Conservation (phyloP, 1,284 basidiomycete species). For the Leccinum fallax region DNA sequence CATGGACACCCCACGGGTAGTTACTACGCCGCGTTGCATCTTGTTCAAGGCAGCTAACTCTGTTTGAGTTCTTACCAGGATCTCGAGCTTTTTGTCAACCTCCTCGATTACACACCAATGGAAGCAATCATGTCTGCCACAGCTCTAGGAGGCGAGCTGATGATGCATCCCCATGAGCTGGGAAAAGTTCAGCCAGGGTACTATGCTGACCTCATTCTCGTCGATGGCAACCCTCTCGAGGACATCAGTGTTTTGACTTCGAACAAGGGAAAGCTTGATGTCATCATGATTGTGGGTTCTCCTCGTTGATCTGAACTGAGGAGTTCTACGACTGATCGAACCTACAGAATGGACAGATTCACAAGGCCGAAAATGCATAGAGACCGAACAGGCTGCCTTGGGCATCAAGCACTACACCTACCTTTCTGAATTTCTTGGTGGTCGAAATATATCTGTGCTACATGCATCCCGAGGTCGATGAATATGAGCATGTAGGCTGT, state of each 20-base stretch:
- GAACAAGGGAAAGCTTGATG: slow-evolving; percentile 31
- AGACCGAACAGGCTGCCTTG: neutral
- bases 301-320: neutral
- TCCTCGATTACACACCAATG: slow-evolving; percentile 38
- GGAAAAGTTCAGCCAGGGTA: slow-evolving; percentile 40
- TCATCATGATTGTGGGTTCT: slow-evolving; percentile 33
- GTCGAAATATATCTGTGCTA: neutral
- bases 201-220: slow-evolving; percentile 37
- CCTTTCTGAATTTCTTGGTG: neutral
- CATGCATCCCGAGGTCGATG: neutral
- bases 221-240: slow-evolving; percentile 38
- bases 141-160: slow-evolving; percentile 39
- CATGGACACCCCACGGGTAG: slow-evolving; percentile 41
- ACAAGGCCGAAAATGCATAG: slow-evolving; percentile 16
- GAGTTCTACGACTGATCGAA: slow-evolving; percentile 7
- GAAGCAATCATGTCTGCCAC: slow-evolving; percentile 41
- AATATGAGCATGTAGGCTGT: neutral
- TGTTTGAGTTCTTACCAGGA: slow-evolving; percentile 35
- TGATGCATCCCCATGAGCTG: slow-evolving; percentile 37
- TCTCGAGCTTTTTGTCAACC: slow-evolving; percentile 39
- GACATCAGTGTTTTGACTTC: slow-evolving; percentile 35
- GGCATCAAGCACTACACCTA: too few species aligned
- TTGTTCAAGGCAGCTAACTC: slow-evolving; percentile 6
- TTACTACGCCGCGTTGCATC: neutral
- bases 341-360: slow-evolving; percentile 31